Conservation (phyloP, 805 yeast genomes). For the Ogataea glucozyma region DNA sequence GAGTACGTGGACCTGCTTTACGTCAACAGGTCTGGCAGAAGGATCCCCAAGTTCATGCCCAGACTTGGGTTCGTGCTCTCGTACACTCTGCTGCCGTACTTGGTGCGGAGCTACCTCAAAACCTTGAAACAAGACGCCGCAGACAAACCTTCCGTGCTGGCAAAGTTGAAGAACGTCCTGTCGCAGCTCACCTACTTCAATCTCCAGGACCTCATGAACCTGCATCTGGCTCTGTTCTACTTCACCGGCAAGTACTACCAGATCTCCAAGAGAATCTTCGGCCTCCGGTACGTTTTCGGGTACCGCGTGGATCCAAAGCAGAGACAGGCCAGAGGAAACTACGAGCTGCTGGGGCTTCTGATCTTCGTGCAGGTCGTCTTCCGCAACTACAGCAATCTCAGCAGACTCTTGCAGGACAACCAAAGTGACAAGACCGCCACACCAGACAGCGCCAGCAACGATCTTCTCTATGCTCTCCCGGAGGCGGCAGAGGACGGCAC, state of each 20-base stretch:
- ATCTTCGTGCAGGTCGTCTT: slow-evolving; percentile 54
- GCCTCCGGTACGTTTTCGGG: slow-evolving; percentile 76
- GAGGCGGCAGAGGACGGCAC: slow-evolving; percentile 15
- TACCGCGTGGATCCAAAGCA: slow-evolving; percentile 51
- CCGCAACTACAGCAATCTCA: slow-evolving; percentile 41
- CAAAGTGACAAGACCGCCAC: slow-evolving; percentile 4
- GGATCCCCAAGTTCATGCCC: slow-evolving; percentile 45
- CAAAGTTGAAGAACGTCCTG: slow-evolving; percentile 16
- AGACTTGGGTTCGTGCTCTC: slow-evolving; percentile 60
- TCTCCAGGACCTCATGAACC: slow-evolving; percentile 55
- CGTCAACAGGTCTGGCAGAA: slow-evolving; percentile 53
- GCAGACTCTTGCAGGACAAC: slow-evolving; percentile 13
- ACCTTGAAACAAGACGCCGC: slow-evolving; percentile 18
- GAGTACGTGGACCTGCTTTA: slow-evolving; percentile 85
- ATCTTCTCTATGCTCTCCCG: slow-evolving; percentile 20
- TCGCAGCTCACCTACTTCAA: slow-evolving; percentile 42
- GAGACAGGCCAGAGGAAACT: slow-evolving; percentile 53
- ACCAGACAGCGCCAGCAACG: slow-evolving; percentile 12
- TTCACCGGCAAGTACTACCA: slow-evolving; percentile 81
- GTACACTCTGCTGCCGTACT: slow-evolving; percentile 64
- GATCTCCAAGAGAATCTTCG: slow-evolving; percentile 72
- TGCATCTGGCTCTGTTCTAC: slow-evolving; percentile 82
- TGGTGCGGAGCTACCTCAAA: slow-evolving; percentile 35
- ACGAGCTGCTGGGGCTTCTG: slow-evolving; percentile 71
- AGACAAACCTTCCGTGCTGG: slow-evolving; percentile 14